A percentile compares a stretch with the other conserved stretches of the same genome.
These are phyloP conservation scores for Beta vulgaris DNA, from an alignment of 148 eudicot species.

Conservation along the genomic window DNA sequence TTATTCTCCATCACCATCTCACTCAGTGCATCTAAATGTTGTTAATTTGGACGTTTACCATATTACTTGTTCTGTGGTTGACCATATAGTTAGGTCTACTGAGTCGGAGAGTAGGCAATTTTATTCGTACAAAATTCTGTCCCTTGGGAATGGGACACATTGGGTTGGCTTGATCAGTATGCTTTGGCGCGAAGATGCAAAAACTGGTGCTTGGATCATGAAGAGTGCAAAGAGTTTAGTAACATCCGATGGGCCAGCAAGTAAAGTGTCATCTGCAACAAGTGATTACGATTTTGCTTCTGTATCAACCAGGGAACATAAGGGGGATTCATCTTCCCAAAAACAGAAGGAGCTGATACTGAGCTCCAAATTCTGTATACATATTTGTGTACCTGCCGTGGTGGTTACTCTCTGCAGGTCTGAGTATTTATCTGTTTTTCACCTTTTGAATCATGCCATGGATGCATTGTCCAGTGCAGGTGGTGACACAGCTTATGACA, in stretches of 20 bases:
- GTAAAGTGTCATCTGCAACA: conserved; percentile 35
- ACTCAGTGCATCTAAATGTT: conserved; percentile 58
- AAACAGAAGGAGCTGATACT: conserved; percentile 55
- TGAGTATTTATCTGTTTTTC: conserved; percentile 41
- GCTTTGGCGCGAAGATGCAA: conserved; percentile 60
- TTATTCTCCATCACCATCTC: conserved; percentile 35
- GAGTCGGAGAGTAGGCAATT: conserved; percentile 27
- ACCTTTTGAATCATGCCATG: conserved; percentile 49
- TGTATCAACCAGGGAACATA: conserved; percentile 53
- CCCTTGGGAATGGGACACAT: conserved; percentile 41
- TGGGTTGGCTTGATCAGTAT: conserved; percentile 54
- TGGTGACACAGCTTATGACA: conserved; percentile 33
- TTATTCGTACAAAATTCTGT: conserved; percentile 45
- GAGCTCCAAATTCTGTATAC: conserved; percentile 65
- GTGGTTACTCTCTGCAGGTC: conserved; percentile 45
- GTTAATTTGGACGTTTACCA: conserved; percentile 50
- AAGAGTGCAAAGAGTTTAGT: conserved; percentile 71
- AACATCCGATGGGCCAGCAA: conserved; percentile 49
- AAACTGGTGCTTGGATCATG: conserved; percentile 66
- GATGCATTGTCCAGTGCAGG: conserved; percentile 36
- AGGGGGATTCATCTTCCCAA: conserved; percentile 40
- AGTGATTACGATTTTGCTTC: conserved; percentile 71
- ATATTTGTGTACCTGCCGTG: conserved; percentile 50
- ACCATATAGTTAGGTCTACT: conserved; percentile 27
- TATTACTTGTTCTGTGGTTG: conserved; percentile 31